Evolutionary conservation across 2,329 filamentous ascomycete species (phyloP), one percentile per base, ranked within the genome.

Genomic region (Aureobasidium sp.): DNA sequence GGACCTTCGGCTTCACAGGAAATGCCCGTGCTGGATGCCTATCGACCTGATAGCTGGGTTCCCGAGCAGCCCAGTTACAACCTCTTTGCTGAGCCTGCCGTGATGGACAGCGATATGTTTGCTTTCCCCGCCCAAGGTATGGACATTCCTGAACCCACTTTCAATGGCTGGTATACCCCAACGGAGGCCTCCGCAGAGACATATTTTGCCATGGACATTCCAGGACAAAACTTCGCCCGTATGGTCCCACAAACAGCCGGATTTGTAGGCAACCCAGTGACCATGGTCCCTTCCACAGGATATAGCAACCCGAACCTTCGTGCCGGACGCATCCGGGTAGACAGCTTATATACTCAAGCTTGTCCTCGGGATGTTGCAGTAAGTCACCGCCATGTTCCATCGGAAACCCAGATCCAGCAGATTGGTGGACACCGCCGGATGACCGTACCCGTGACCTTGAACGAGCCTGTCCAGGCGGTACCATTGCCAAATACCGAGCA

Each of bases 191-290:
- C 33, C 7, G 29, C 42, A n/a, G 29, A 46, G n/a, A 19, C 42
- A 31, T 51, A 33, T 21, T 46, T 58, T 40, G 21, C 43, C 35
- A 42, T 58, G 43, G 15, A 57, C 4, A 21, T 7, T 4, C 37
- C 31, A n/a, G 51, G 43, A 38, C 46, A 47, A 13, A 19, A 15
- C 11, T 50, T 45, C 23, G 3, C 51, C 15, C 17, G 7, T 11
- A 31, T 61, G n/a, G 15, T 27, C 8, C 46, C 60, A 15, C 60
- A 61, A 21, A 61, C 45, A 13, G 60, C 60, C 27, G 60, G 60
- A 58, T 61, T 61, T 38, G 60, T 61, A 58, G 60, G 53, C 54
- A 53, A 43, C 38, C 40, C 53, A 21, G 21, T 25, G 1, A n/a
- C 19, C 29, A 37, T 57, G 40, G 40, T 27, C 13, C 29, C 53